A percentile compares a stretch with the other conserved stretches of the same genome.
Conservation (phyloP, 75 land plant species). For the Isoetes taiwanensis region DNA sequence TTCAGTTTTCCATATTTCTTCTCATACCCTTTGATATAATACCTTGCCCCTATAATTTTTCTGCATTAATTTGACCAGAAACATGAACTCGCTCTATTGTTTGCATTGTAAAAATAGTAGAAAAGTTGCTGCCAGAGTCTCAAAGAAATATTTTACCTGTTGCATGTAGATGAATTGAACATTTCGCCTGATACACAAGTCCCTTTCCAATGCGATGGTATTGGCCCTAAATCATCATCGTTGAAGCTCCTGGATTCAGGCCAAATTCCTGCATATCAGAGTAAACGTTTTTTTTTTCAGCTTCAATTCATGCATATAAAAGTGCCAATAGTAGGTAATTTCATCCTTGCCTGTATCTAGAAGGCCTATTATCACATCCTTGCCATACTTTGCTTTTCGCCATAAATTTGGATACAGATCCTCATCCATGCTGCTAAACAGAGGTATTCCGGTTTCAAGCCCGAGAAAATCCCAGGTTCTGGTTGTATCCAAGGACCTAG, state of each 20-base stretch:
- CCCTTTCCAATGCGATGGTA: conserved; percentile 53
- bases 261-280: conserved; percentile 55
- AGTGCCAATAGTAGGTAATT: too few relatives aligned
- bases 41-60: conserved; percentile 70
- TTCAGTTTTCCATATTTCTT: conserved; percentile 39
- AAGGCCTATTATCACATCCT: conserved; percentile 54
- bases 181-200: conserved; percentile 19
- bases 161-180: conserved; percentile 33
- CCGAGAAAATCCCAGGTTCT: too few relatives aligned
- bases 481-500: too few relatives aligned
- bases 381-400: conserved; percentile 21
- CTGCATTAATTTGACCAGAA: too few relatives aligned
- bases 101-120: too few relatives aligned
- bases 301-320: too few relatives aligned
- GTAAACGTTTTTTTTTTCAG: too few relatives aligned
- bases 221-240: conserved; percentile 33
- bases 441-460: too few relatives aligned
- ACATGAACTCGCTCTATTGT: too few relatives aligned
- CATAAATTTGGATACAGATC: not conserved
- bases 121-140: too few relatives aligned
- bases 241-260: conserved; percentile 45
- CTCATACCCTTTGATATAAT: conserved; percentile 54
- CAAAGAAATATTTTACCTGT: too few relatives aligned
- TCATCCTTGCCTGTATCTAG: conserved; percentile 30
- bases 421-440: too few relatives aligned